Conservation (phyloP, 2,329 filamentous ascomycete species). For the Lachnellula subtilissima region DNA sequence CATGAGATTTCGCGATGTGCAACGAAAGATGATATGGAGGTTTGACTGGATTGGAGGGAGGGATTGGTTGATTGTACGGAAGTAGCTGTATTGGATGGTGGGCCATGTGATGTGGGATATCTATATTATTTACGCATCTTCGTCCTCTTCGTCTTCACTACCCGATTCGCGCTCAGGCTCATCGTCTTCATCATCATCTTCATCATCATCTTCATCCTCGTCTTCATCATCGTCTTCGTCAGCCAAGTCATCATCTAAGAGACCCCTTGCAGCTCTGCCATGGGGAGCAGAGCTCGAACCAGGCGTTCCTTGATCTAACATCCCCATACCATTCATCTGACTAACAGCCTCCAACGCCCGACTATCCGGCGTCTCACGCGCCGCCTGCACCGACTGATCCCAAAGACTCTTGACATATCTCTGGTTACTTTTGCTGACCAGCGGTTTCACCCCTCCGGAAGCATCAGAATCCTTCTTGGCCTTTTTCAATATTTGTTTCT, state of each 20-base stretch:
- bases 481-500: neutral
- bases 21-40: neutral
- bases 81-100: neutral
- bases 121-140: neutral
- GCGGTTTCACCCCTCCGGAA: neutral
- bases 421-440: neutral
- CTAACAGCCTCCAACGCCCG: neutral
- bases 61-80: neutral
- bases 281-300: neutral
- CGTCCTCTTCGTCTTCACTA: neutral
- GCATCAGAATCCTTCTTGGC: neutral
- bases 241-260: neutral
- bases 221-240: neutral
- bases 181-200: neutral
- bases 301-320: neutral
- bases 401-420: neutral
- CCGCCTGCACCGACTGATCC: neutral
- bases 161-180: neutral
- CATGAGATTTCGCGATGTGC: neutral
- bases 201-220: conserved; percentile 1
- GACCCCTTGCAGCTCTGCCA: neutral
- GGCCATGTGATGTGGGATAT: neutral
- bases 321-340: neutral
- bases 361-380: neutral
- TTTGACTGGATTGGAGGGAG: neutral